These are phyloP conservation scores for Neoconidiobolus thromboides DNA, from an alignment of 371 early-diverging fungal genomes.

Conservation along the genomic window DNA sequence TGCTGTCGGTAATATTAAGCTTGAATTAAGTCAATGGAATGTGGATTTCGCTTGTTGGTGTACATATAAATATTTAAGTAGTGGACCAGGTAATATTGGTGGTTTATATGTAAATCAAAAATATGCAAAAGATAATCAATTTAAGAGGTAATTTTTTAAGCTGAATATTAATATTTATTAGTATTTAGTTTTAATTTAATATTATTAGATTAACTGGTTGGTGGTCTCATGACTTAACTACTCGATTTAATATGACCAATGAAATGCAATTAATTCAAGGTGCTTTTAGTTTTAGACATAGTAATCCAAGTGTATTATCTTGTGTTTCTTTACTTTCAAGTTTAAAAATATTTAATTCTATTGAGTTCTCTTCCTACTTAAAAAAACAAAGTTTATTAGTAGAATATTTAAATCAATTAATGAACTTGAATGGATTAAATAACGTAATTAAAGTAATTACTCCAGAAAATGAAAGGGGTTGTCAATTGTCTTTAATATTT, in stretches of 20 bases:
- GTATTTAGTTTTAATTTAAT: not conserved
- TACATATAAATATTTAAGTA: slow-evolving; percentile 91
- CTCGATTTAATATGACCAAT: slow-evolving; percentile 65
- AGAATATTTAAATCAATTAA: not conserved
- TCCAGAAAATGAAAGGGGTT: slow-evolving; percentile 42
- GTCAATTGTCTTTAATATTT: slow-evolving; percentile 61
- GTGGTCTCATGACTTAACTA: slow-evolving; percentile 78
- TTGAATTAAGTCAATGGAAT: slow-evolving; percentile 82
- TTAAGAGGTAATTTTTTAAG: slow-evolving; percentile 19
- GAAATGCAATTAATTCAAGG: slow-evolving; percentile 59
- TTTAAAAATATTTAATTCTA: slow-evolving; percentile 48
- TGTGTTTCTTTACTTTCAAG: slow-evolving; percentile 50
- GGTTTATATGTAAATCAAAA: slow-evolving; percentile 72
- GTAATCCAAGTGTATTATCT: slow-evolving; percentile 71
- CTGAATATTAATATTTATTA: too few relatives aligned
- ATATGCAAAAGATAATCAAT: slow-evolving; percentile 27
- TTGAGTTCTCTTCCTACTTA: slow-evolving; percentile 21
- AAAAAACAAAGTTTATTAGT: slow-evolving; percentile 52
- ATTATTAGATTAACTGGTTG: slow-evolving; percentile 62
- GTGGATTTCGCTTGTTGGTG: slow-evolving; percentile 98
- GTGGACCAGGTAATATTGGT: slow-evolving; percentile 88
- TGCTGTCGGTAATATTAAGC: slow-evolving; percentile 82
- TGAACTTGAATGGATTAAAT: too few relatives aligned
- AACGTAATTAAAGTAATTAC: not conserved
- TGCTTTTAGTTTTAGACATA: slow-evolving; percentile 70